Percentiles rank a stretch among this genome's conserved stretches.
phyloP scores from a whole-genome alignment of 441 rosid species.

The Cnidoscolus chayamansa region DNA sequence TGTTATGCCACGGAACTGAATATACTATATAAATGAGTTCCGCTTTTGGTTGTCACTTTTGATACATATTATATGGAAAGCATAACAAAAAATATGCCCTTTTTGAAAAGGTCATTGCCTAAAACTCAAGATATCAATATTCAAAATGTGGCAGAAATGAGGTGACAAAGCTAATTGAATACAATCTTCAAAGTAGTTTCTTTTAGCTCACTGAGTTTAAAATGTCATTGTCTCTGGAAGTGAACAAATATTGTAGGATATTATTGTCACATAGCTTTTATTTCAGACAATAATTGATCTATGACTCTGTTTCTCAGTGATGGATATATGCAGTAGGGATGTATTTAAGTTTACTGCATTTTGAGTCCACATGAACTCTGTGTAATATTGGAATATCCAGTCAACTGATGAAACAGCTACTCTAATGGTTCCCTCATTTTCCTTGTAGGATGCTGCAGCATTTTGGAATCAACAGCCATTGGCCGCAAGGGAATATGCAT shows the following conservation, averaged over 20 bases:
- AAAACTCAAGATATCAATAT: background rate
- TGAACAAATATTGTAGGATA: background rate
- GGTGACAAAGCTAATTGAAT: background rate
- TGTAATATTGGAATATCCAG: background rate
- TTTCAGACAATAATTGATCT: constrained; percentile 1
- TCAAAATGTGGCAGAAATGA: background rate
- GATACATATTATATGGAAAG: background rate
- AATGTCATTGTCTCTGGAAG: background rate
- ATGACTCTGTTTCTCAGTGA: background rate
- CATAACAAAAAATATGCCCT: background rate
- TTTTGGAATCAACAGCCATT: constrained; percentile 92
- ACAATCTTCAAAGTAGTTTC: background rate
- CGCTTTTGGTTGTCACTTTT: background rate
- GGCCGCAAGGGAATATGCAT: constrained; percentile 69
- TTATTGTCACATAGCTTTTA: no score
- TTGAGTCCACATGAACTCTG: background rate
- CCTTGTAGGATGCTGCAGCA: constrained; percentile 70
- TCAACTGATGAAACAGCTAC: background rate
- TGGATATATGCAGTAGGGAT: constrained; percentile 1
- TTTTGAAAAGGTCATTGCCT: background rate
- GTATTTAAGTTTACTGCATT: background rate
- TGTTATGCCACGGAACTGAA: background rate
- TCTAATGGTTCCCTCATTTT: constrained; percentile 4
- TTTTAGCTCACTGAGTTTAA: background rate
- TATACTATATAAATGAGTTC: background rate